Conservation (phyloP, 441 rosid species). For the Pelargonium citronellum region DNA sequence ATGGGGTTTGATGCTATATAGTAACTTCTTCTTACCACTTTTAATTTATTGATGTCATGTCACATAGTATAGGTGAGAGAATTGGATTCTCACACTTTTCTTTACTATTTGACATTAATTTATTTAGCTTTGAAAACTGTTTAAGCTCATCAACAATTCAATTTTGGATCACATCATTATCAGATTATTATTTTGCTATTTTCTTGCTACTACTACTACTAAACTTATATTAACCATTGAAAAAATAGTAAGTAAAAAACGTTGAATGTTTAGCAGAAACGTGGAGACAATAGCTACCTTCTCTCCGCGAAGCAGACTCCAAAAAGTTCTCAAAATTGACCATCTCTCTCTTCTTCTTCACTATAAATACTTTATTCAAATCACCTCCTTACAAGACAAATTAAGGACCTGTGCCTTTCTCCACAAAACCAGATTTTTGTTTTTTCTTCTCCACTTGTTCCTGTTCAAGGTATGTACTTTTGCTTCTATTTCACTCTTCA, state of each 20-base stretch:
- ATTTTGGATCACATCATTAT: no score
- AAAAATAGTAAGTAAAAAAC: background rate
- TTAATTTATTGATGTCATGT: no score
- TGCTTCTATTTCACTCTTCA: background rate
- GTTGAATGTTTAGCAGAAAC: background rate
- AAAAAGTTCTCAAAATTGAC: background rate
- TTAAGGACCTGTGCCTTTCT: background rate
- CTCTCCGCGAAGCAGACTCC: background rate
- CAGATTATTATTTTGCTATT: no score
- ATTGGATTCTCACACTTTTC: no score
- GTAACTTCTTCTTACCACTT: no score
- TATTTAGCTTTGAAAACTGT: no score
- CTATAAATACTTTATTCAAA: background rate
- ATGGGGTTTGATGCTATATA: no score
- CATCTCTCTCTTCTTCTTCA: background rate
- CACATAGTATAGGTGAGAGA: no score
- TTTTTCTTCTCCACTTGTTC: background rate
- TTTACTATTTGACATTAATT: no score
- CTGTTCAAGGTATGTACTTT: background rate
- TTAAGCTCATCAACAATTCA: no score
- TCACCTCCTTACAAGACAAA: conserved; percentile 6
- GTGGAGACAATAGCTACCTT: background rate
- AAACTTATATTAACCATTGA: background rate
- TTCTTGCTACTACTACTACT: no score
- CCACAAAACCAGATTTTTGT: background rate